Base-by-base conservation (phyloP, 192 early-diverging fungal genomes). In the Cetraspora pellucida region DNA sequence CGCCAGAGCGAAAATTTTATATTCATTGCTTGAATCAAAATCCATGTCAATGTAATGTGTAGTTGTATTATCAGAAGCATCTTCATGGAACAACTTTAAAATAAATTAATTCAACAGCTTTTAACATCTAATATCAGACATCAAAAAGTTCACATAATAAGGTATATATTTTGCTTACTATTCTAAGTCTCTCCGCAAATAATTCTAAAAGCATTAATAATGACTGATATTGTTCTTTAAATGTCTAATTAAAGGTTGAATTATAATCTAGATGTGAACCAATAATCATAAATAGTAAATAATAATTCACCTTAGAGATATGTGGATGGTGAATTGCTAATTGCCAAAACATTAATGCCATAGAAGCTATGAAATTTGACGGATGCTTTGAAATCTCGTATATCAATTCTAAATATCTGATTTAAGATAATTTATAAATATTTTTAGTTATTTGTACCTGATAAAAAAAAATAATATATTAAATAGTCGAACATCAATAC, bases 391-490 rank as follows among this genome's bases (percentile, higher is more conserved):
- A 68, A 68, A 68, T 49, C 47, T 25, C 13, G 47, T 68, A 68
- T 25, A 68, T 47, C 46, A 68, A 68, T 49, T 68, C 66, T 5
- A 68, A 68, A 68, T 68, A 68, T 47, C 66, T 68, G 10, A 54
- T 16, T 11, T 16, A 19, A n/a, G 19, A 19, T 13, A 54, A 14
- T 13, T 13, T 0, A 49, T 25, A 46, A 67, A 46, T 1, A 67
- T 10, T 1, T 4, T 25, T 17, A 47, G 47, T 14, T 2, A 68
- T 14, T 49, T 3, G 13, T 46, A 3, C 13, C 31, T 14, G 6
- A 19, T 19, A 46, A 47, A 47, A 23, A 45, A 46, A 44, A 21
- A 67, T 44, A 1, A 21, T 11, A 21, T 25, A 68, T 25, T n/a
- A 19, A 10, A 43, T 19, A 19, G n/a, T 65, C 9, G 2, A 19